A percentile compares a stretch with the other conserved stretches of the same genome.
phyloP scores from a whole-genome alignment of 306 rosid species.

The Lathyrus tuberosus region DNA sequence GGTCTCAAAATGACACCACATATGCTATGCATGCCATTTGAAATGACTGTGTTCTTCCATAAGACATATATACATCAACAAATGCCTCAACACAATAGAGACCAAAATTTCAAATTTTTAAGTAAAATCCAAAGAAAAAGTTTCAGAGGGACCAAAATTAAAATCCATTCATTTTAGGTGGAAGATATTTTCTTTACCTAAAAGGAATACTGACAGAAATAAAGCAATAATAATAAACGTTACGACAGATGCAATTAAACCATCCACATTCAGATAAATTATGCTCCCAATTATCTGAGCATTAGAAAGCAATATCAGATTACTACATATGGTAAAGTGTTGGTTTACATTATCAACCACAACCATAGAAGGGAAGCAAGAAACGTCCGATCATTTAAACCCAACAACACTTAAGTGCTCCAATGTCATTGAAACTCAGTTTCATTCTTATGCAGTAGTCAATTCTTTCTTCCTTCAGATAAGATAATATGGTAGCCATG shows the following conservation, averaged over 20 bases:
- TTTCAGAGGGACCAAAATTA: too few relatives aligned
- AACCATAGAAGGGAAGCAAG: slow-evolving; percentile 19
- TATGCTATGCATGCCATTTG: too few relatives aligned
- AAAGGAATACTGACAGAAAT: too few relatives aligned
- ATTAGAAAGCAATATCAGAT: slow-evolving; percentile 25
- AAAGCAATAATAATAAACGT: too few relatives aligned
- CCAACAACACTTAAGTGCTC: slow-evolving; percentile 25
- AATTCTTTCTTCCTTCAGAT: slow-evolving; percentile 89
- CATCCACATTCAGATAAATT: slow-evolving; percentile 38
- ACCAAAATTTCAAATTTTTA: too few relatives aligned
- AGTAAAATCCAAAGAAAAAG: too few relatives aligned
- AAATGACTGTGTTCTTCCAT: too few relatives aligned
- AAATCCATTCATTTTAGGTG: too few relatives aligned
- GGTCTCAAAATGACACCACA: too few relatives aligned
- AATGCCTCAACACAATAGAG: too few relatives aligned
- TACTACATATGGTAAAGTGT: slow-evolving; percentile 27
- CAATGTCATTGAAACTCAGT: slow-evolving; percentile 32
- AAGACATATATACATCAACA: too few relatives aligned
- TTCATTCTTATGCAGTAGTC: slow-evolving; percentile 38
- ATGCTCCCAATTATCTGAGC: slow-evolving; percentile 22
- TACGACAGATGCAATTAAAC: not conserved
- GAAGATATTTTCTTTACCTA: too few relatives aligned
- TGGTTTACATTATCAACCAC: slow-evolving; percentile 41
- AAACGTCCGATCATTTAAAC: slow-evolving; percentile 37
- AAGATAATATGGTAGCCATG: slow-evolving; percentile 96